A percentile compares a stretch with the other conserved stretches of the same genome.
phyloP scores from a whole-genome alignment of 2,329 filamentous ascomycete genomes.

The Helminthosporium solani region DNA sequence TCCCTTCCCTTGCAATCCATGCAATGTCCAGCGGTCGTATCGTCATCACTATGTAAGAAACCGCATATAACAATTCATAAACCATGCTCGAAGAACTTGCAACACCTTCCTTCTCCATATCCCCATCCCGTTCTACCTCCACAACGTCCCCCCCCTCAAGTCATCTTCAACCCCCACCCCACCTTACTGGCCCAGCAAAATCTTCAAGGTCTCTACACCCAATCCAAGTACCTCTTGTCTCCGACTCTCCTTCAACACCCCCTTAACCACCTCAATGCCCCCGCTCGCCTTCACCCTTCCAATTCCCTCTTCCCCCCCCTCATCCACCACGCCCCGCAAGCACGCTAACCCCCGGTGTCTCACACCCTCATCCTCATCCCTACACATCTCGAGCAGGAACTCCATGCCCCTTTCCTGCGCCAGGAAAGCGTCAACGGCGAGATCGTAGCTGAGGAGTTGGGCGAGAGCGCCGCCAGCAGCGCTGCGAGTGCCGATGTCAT shows the following conservation, averaged over 20 bases:
- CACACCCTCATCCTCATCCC: conserved; percentile 67
- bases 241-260: conserved; percentile 67
- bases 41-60: no score
- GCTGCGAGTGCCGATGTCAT: conserved; percentile 74
- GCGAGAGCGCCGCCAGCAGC: conserved; percentile 89
- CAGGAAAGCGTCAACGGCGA: conserved; percentile 69
- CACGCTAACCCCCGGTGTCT: conserved; percentile 73
- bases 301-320: conserved; percentile 52
- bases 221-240: conserved; percentile 69
- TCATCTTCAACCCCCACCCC: neutral
- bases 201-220: conserved; percentile 71
- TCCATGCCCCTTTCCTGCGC: conserved; percentile 67
- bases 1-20: no score
- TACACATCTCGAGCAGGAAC: conserved; percentile 77
- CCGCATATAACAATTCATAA: no score
- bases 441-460: conserved; percentile 76
- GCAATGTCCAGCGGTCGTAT: no score
- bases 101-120: no score
- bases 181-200: conserved; percentile 49
- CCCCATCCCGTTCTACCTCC: neutral
- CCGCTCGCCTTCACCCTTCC: conserved; percentile 53
- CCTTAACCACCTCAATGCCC: conserved; percentile 68
- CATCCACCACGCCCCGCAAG: conserved; percentile 70
- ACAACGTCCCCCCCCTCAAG: neutral
- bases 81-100: no score